These are phyloP conservation scores for Cercospora sp. DNA, from an alignment of 2,329 filamentous ascomycete species.

Conservation along the genomic window DNA sequence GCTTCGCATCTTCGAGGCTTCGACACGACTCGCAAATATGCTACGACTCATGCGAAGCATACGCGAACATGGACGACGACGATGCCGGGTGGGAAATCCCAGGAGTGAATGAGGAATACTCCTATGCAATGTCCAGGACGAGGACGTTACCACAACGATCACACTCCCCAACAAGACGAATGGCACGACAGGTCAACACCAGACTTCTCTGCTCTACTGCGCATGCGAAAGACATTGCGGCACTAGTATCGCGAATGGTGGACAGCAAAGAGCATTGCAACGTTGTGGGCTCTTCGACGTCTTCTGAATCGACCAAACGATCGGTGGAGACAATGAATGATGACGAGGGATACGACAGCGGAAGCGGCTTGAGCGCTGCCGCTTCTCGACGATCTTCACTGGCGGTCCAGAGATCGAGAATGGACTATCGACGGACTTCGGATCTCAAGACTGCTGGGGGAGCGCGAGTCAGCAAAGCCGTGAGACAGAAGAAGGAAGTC, in stretches of 20 bases:
- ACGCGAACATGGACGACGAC: conserved; percentile 35
- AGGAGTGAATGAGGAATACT: conserved; percentile 16
- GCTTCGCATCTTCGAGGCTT: conserved; percentile 32
- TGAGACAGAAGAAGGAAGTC: conserved; percentile 27
- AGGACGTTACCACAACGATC: conserved; percentile 24
- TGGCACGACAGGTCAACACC: conserved; percentile 44
- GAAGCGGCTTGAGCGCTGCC: conserved; percentile 13
- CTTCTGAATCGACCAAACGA: not conserved
- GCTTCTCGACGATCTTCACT: conserved; percentile 28
- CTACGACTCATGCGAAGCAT: conserved; percentile 38
- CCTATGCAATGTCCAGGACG: conserved; percentile 19
- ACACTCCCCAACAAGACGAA: conserved; percentile 42
- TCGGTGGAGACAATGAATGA: conserved; percentile 16
- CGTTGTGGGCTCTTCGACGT: conserved; percentile 15
- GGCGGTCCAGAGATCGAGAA: conserved; percentile 19
- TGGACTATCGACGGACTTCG: conserved; percentile 28
- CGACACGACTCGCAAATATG: conserved; percentile 34
- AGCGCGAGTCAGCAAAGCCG: conserved; percentile 33
- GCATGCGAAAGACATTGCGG: conserved; percentile 45
- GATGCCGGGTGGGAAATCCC: conserved; percentile 36
- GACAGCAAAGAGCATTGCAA: conserved; percentile 45
- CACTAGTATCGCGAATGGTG: conserved; percentile 47
- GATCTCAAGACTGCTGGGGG: conserved; percentile 28
- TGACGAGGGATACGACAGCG: conserved; percentile 35
- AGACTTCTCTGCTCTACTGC: conserved; percentile 44